Evolutionary conservation across 2,329 filamentous ascomycete genomes (phyloP).

Genomic region (Cladosporium sphaerospermum): DNA sequence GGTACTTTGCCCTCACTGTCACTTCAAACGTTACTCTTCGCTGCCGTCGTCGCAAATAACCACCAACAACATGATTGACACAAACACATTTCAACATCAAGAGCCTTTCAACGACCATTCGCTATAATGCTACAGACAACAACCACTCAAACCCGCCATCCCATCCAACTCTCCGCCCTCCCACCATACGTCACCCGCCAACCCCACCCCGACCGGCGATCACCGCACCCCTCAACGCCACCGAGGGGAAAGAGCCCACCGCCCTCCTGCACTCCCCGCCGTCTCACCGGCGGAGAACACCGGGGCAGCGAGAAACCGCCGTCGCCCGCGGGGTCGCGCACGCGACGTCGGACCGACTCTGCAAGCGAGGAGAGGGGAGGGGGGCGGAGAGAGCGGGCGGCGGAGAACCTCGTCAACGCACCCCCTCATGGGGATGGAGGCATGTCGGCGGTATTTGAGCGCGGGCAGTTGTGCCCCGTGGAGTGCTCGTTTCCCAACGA

Average conservation of each 20-base stretch:
- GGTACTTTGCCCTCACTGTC: no score
- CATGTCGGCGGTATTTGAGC: not conserved
- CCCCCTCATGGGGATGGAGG: not conserved
- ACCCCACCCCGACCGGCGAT: no score
- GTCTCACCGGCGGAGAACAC: not conserved
- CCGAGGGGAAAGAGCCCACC: not conserved
- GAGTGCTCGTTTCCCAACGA: constrained; percentile 1
- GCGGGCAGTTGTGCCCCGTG: not conserved
- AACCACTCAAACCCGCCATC: no score
- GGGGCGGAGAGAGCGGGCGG: constrained; percentile 2
- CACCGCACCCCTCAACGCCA: not conserved
- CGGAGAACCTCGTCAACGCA: not conserved
- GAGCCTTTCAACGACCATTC: no score
- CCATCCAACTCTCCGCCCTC: no score
- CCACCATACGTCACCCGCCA: no score
- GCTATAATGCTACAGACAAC: no score
- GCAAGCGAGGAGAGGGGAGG: not conserved
- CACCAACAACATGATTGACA: no score
- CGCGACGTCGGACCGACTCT: constrained; percentile 7
- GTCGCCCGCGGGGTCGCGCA: constrained; percentile 1
- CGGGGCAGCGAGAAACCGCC: not conserved
- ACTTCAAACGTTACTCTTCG: no score
- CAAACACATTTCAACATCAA: no score
- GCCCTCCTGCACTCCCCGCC: not conserved
- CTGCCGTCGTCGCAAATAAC: no score